Base-by-base conservation (phyloP, 371 early-diverging fungal genomes). In the Mucor piriformis region DNA sequence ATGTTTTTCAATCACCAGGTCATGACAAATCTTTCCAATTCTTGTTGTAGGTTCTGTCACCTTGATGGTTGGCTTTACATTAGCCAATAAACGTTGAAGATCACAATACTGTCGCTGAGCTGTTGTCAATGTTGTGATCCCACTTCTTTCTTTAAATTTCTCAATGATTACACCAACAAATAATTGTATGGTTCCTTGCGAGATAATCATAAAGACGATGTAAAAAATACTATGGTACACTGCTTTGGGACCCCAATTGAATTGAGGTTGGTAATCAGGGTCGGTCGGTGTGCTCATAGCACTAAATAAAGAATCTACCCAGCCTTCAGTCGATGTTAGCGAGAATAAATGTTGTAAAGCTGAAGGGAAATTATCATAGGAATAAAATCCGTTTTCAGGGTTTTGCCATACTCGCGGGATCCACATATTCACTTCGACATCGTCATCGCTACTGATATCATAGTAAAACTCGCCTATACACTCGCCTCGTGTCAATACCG, bases 91-190 rank as follows among this genome's bases (percentile, higher is more conserved):
- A 34, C 85, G 79, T 24, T 67, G 68, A n/a, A 85, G 64, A 59
- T 85, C 85, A 16, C 70, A 64, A 69, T 82, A 85, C 44, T 82
- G 81, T 49, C 85, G 64, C 32, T 85, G 85, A 6, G 72, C 68
- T 1, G 79, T 69, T 2, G 85, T 85, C 37, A 83, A 51, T 6
- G 83, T 76, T 16, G 85, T 76, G 23, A 85, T 83, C 0, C 85
- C 85, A 34, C 72, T 73, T 64, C 85, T 66, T 27, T 83, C 79
- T 51, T 85, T 83, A 63, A 85, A 85, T 15, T 83, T 79, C 66
- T 85, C 85, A 50, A 85, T 74, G 46, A 85, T 85, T 27, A 85
- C 85, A 40, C 85, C 85, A 33, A 85, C 81, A 57, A 85, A 85
- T 6, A 85, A 67, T 48, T 85, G 85, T 8, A 85, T 75, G 4